Evolutionary conservation across 805 yeast species (phyloP).

Genomic region (Cyberlindnera xylosilytica): DNA sequence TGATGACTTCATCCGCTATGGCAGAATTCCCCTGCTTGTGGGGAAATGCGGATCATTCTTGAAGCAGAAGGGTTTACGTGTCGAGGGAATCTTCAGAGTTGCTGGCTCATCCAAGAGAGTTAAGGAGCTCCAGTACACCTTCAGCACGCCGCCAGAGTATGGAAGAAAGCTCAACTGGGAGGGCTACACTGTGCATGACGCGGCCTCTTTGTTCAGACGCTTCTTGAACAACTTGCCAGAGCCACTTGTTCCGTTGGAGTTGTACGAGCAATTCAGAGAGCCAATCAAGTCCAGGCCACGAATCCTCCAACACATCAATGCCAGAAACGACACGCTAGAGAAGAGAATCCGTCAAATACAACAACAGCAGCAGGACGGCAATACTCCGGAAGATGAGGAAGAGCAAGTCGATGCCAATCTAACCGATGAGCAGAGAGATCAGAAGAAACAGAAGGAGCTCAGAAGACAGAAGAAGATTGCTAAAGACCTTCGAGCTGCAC

Average conservation of each 20-base stretch:
- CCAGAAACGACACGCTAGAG: conserved; percentile 44
- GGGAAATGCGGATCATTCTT: conserved; percentile 90
- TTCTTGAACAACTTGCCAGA: conserved; percentile 87
- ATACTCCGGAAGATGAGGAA: conserved; percentile 7
- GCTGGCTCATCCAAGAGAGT: conserved; percentile 90
- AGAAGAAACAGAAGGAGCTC: conserved; percentile 33
- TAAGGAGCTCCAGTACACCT: conserved; percentile 76
- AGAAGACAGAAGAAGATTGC: conserved; percentile 51
- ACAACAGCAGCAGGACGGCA: conserved; percentile 15
- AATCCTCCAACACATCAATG: conserved; percentile 62
- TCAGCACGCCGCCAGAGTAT: conserved; percentile 84
- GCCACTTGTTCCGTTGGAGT: conserved; percentile 78
- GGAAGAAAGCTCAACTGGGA: conserved; percentile 88
- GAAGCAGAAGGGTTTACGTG: conserved; percentile 71
- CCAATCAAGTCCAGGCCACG: conserved; percentile 67
- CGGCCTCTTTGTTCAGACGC: conserved; percentile 85
- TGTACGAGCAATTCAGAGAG: conserved; percentile 74
- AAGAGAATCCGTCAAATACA: conserved; percentile 34
- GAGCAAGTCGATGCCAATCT: conserved; percentile 14
- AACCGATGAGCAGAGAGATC: conserved; percentile 27
- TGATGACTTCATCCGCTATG: conserved; percentile 71
- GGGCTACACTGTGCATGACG: conserved; percentile 94
- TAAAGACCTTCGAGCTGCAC: conserved; percentile 63
- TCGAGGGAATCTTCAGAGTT: conserved; percentile 90
- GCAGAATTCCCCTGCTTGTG: conserved; percentile 88